These are phyloP conservation scores for Daldinia eschscholtzii DNA, from an alignment of 2,329 filamentous ascomycete genomes.

Conservation along the genomic window DNA sequence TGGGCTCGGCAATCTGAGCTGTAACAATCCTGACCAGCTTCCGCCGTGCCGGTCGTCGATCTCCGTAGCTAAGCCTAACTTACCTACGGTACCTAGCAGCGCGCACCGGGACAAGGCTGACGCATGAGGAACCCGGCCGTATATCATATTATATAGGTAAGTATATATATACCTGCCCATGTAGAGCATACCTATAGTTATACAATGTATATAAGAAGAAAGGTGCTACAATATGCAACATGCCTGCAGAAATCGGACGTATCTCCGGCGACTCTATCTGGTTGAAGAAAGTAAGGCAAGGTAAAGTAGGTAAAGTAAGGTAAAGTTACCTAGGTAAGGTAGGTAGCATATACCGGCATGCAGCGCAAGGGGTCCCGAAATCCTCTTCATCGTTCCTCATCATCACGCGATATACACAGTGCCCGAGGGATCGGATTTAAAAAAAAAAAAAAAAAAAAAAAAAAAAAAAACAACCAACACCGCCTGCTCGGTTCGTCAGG, in stretches of 20 bases:
- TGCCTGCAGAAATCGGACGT: conserved; percentile 13
- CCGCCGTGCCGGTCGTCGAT: conserved; percentile 20
- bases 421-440: conserved; percentile 28
- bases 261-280: conserved; percentile 27
- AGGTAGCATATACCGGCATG: conserved; percentile 1
- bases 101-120: conserved; percentile 14
- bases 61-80: neutral
- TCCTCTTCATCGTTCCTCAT: neutral
- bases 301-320: neutral
- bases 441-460: no score
- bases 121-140: neutral
- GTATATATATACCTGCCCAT: neutral
- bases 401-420: conserved; percentile 22
- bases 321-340: neutral
- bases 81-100: neutral
- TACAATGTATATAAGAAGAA: neutral
- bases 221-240: neutral
- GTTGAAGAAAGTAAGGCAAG: conserved; percentile 12
- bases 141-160: conserved; percentile 15
- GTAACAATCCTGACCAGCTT: conserved; percentile 22
- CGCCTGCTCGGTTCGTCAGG: conserved; percentile 35
- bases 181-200: neutral
- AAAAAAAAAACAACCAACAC: neutral
- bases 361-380: neutral
- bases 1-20: conserved; percentile 29